Evolutionary conservation across 2,329 filamentous ascomycete genomes (phyloP).

Genomic region (Gnomoniopsis smithogilvyi): DNA sequence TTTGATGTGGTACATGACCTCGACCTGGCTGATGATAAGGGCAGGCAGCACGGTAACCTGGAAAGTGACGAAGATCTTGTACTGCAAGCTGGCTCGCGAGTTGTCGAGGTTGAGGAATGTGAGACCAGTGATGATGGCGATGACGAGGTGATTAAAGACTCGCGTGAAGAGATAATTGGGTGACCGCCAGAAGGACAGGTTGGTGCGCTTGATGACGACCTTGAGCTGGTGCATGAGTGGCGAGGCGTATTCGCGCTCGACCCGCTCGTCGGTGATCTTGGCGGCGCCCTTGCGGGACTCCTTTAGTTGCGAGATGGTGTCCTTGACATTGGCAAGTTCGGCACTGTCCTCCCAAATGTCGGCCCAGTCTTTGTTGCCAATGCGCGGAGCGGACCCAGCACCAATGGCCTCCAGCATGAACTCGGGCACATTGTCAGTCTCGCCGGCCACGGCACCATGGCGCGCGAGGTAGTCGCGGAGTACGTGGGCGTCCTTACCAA

Average conservation of each 20-base stretch:
- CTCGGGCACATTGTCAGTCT: slow-evolving; percentile 61
- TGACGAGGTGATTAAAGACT: slow-evolving; percentile 78
- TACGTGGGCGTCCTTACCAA: slow-evolving; percentile 69
- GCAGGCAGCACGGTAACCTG: slow-evolving; percentile 82
- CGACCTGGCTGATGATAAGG: slow-evolving; percentile 78
- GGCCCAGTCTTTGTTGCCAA: slow-evolving; percentile 75
- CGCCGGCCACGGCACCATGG: slow-evolving; percentile 57
- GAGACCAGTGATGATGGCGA: slow-evolving; percentile 75
- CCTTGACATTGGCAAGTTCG: slow-evolving; percentile 65
- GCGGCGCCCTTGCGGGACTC: slow-evolving; percentile 45
- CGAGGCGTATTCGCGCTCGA: slow-evolving; percentile 78
- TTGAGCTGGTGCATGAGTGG: slow-evolving; percentile 76
- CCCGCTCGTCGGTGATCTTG: slow-evolving; percentile 42
- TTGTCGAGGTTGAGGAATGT: slow-evolving; percentile 76
- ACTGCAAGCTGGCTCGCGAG: slow-evolving; percentile 73
- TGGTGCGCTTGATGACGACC: slow-evolving; percentile 69
- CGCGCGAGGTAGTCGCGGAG: slow-evolving; percentile 63
- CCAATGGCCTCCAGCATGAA: slow-evolving; percentile 87
- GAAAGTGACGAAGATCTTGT: slow-evolving; percentile 87
- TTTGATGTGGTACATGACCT: slow-evolving; percentile 78
- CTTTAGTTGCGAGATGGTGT: slow-evolving; percentile 66
- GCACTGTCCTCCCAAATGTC: slow-evolving; percentile 74
- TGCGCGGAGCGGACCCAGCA: slow-evolving; percentile 67
- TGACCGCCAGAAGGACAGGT: slow-evolving; percentile 78
- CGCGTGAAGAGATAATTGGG: slow-evolving; percentile 88